phyloP scores from a whole-genome alignment of 768 basidiomycete species.

The Rhodotorula sphaerocarpa region DNA sequence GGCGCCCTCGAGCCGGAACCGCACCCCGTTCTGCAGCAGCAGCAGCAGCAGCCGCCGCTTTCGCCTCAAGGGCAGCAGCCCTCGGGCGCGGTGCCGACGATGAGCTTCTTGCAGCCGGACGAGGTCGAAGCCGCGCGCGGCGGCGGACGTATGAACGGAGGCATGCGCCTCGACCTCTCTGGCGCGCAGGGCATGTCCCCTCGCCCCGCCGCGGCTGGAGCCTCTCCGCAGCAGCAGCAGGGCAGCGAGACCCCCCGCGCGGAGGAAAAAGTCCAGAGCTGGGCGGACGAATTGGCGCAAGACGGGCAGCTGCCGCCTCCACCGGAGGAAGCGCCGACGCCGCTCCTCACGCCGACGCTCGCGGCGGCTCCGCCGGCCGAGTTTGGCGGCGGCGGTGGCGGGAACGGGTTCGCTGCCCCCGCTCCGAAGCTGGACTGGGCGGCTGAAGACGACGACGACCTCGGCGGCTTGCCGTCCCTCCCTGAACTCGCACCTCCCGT shows the following conservation, averaged over 20 bases:
- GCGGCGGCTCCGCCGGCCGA: background rate
- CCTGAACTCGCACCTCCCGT: conserved; percentile 26
- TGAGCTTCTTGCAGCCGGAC: conserved; percentile 36
- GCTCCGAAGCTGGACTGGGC: conserved; percentile 24
- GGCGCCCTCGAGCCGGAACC: conserved; percentile 12
- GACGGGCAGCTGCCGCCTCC: conserved; percentile 1
- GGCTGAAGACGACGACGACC: conserved; percentile 8
- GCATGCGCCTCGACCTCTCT: conserved; percentile 1
- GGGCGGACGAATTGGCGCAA: conserved; percentile 31
- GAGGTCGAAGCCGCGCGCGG: conserved; percentile 25
- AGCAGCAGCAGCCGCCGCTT: too few relatives aligned
- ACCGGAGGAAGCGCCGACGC: background rate
- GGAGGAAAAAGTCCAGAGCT: conserved; percentile 25
- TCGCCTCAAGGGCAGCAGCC: background rate
- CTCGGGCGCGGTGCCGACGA: background rate
- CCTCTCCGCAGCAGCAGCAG: background rate
- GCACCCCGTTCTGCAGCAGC: background rate
- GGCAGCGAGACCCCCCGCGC: conserved; percentile 1
- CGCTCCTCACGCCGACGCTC: background rate
- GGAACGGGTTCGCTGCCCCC: background rate
- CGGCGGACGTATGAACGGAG: conserved; percentile 1
- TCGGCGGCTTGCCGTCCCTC: conserved; percentile 13
- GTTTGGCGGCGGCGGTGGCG: background rate
- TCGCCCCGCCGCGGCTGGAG: background rate
- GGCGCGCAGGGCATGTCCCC: too few relatives aligned